Evolutionary conservation across 2,329 filamentous ascomycete genomes (phyloP), one percentile per base, ranked within the genome.

Genomic region (Cyphellophora europaea): DNA sequence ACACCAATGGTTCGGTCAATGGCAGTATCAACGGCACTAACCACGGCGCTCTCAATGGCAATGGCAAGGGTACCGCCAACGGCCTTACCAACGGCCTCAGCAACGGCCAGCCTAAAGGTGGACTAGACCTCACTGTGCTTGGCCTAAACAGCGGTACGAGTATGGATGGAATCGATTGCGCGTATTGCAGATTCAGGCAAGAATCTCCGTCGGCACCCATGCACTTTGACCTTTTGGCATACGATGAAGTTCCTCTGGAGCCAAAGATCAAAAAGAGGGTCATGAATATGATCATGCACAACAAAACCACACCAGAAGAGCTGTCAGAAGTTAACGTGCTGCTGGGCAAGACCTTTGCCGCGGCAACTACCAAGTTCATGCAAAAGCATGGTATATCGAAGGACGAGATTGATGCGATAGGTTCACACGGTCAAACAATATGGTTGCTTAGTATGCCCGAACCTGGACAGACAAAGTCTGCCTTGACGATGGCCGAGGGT

Each of bases 101-200:
- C 21, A 25, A 25, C 21, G 21, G 21, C 21, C 21, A 25, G 8
- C 21, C 8, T 25, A n/a, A 25, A 25, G 21, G 8, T 25, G 21
- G 21, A 25, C 52, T 75, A 37, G 63, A 74, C 43, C 47, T 74
- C 25, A 70, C 59, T 1, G 68, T 74, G 15, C 58, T 76, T 12
- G 72, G 72, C 1, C 50, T 75, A 44, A 73, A 71, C 51, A 65
- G 61, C 35, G 69, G 68, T 17, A 71, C 67, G 3, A 66, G 64
- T 0, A 69, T 75, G 70, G 69, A 72, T 48, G 66, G 68, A 16
- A 73, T 78, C 29, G 70, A 76, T 50, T 75, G 71, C 44, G 72
- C 69, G 2, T 58, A 76, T 6, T 74, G 72, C 45, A 68, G 57
- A 33, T 77, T 76, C 50, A 57, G 57, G 30, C 73, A 77, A 48